Conservation (phyloP, 352 stramenopile species). For the Phytopythium mirpurense region DNA sequence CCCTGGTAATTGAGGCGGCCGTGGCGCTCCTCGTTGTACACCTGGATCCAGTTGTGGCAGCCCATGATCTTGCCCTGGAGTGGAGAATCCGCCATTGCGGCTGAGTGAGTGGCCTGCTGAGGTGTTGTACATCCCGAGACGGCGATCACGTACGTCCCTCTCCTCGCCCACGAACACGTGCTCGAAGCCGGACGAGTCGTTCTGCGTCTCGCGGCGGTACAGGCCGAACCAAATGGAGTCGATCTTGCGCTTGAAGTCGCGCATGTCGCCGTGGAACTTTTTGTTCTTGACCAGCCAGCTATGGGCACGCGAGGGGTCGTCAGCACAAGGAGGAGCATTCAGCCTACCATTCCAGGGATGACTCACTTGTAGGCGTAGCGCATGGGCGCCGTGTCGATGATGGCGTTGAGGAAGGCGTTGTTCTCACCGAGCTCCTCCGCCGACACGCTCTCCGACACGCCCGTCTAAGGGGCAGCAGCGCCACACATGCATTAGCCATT, state of each 20-base stretch:
- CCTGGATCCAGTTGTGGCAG: slow-evolving; percentile 97
- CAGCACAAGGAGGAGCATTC: too few species aligned
- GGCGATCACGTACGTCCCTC: slow-evolving; percentile 65
- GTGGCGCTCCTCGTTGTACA: slow-evolving; percentile 94
- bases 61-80: slow-evolving; percentile 81
- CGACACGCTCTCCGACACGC: slow-evolving; percentile 84
- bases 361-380: slow-evolving; percentile 92
- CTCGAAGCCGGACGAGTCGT: slow-evolving; percentile 95
- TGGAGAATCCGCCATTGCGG: too few species aligned
- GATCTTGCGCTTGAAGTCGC: slow-evolving; percentile 89
- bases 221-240: slow-evolving; percentile 94
- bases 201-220: slow-evolving; percentile 84
- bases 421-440: slow-evolving; percentile 88
- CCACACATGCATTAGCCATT: neutral
- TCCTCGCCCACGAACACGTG: slow-evolving; percentile 97
- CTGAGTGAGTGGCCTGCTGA: too few species aligned
- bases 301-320: neutral
- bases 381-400: slow-evolving; percentile 92
- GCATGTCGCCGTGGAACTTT: slow-evolving; percentile 67
- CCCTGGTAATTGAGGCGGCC: slow-evolving; percentile 92
- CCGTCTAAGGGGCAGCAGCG: slow-evolving; percentile 39
- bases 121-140: too few species aligned
- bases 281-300: slow-evolving; percentile 84
- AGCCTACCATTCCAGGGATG: too few species aligned
- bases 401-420: slow-evolving; percentile 87